Conservation (phyloP, 2,329 filamentous ascomycete species). For the Phyllosticta citribraziliensis region DNA sequence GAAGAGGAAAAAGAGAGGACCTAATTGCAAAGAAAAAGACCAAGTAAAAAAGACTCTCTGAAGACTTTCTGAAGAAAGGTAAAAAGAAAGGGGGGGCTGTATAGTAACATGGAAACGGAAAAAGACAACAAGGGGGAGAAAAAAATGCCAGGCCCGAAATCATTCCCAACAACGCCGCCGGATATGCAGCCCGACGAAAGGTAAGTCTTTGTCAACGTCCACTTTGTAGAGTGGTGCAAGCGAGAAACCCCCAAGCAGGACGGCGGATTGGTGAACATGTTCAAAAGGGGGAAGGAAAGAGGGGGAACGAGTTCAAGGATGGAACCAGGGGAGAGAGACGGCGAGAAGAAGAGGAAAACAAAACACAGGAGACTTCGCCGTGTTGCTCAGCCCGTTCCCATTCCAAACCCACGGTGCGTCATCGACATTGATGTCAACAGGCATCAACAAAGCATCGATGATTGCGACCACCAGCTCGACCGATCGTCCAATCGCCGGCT, state of each 20-base stretch:
- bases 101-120: conserved; percentile 8
- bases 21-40: neutral
- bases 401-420: neutral
- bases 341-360: neutral
- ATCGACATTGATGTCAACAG: neutral
- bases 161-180: neutral
- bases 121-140: neutral
- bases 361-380: neutral
- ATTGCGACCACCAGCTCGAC: neutral
- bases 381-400: neutral
- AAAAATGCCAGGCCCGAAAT: neutral
- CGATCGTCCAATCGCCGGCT: neutral
- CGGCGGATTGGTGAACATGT: neutral
- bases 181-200: neutral
- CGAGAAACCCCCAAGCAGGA: neutral
- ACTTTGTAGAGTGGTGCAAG: neutral
- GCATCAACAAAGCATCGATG: neutral
- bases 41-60: neutral
- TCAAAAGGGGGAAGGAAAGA: neutral
- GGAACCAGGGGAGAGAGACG: neutral
- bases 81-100: conserved; percentile 4
- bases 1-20: neutral
- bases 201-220: neutral
- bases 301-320: too few relatives aligned
- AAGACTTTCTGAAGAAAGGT: neutral